phyloP scores from a whole-genome alignment of 805 yeast species.

The Yueomyces sp. region DNA sequence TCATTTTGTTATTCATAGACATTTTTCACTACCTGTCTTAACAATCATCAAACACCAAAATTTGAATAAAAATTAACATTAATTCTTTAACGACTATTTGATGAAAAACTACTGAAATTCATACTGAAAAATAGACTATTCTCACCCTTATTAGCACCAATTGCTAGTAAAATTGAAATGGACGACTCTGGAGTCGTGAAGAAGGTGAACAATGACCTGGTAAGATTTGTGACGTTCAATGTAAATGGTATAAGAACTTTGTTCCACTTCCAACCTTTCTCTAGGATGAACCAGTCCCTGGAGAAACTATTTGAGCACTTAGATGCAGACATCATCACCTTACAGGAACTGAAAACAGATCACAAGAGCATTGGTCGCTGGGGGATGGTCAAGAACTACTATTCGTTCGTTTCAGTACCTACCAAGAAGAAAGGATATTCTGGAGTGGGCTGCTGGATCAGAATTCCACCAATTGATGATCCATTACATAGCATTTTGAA shows the following conservation, averaged over 20 bases:
- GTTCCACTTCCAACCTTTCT: slow-evolving; percentile 79
- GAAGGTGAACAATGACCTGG: background rate
- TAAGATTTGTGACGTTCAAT: slow-evolving; percentile 61
- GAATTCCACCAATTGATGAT: slow-evolving; percentile 36
- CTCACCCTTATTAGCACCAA: too few species aligned
- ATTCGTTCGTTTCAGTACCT: slow-evolving; percentile 61
- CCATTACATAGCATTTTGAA: slow-evolving; percentile 28
- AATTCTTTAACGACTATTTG: too few species aligned
- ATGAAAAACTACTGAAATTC: too few species aligned
- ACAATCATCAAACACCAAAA: too few species aligned
- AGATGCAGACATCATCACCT: slow-evolving; percentile 63
- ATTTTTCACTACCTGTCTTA: too few species aligned
- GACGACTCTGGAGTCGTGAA: slow-evolving; percentile 1
- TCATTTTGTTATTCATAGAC: too few species aligned
- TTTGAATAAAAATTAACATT: too few species aligned
- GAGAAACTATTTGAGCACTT: slow-evolving; percentile 36
- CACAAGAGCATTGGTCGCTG: slow-evolving; percentile 32
- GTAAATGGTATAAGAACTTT: slow-evolving; percentile 76
- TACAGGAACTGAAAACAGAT: slow-evolving; percentile 74
- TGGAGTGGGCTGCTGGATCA: slow-evolving; percentile 78
- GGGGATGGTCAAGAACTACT: slow-evolving; percentile 42
- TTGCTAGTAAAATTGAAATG: background rate
- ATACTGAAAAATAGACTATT: too few species aligned
- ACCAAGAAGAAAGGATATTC: slow-evolving; percentile 64
- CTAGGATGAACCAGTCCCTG: slow-evolving; percentile 26